phyloP scores from a whole-genome alignment of 805 yeast genomes.

The Saturnispora diversa region DNA sequence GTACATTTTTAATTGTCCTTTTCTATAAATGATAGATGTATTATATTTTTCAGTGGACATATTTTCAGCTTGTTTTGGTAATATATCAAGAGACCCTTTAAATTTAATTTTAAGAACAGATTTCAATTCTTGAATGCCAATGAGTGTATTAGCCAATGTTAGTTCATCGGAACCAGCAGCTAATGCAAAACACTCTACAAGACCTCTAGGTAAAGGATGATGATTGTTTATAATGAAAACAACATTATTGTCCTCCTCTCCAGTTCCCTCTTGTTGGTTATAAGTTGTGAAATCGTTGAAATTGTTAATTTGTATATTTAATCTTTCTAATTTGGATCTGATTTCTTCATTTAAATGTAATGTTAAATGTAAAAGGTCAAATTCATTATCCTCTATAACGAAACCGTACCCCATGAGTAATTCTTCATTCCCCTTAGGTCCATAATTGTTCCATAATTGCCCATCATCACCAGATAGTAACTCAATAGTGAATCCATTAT shows the following conservation, averaged over 20 bases:
- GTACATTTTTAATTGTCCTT: slow-evolving; percentile 36
- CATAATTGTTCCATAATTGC: slow-evolving; percentile 69
- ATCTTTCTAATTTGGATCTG: slow-evolving; percentile 9
- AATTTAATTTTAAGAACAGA: slow-evolving; percentile 46
- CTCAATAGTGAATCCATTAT: slow-evolving; percentile 34
- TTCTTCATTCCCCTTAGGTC: slow-evolving; percentile 82
- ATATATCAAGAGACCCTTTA: slow-evolving; percentile 18
- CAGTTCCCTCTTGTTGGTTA: slow-evolving; percentile 6
- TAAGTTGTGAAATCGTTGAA: slow-evolving; percentile 26
- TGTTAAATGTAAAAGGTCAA: slow-evolving; percentile 53
- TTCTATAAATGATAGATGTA: slow-evolving; percentile 31
- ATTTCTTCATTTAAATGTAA: slow-evolving; percentile 31
- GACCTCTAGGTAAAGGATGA: slow-evolving; percentile 35
- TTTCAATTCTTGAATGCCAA: slow-evolving; percentile 51
- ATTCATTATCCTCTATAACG: slow-evolving; percentile 45
- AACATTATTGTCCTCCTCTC: slow-evolving; percentile 4
- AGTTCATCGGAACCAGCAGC: slow-evolving; percentile 27
- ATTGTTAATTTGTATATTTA: slow-evolving; percentile 23
- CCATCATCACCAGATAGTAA: neutral
- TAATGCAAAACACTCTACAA: slow-evolving; percentile 44
- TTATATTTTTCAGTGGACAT: slow-evolving; percentile 13
- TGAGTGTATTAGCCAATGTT: slow-evolving; percentile 47
- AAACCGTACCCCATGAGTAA: slow-evolving; percentile 79
- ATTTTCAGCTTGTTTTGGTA: slow-evolving; percentile 7
- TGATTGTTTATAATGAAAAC: slow-evolving; percentile 24